Evolutionary conservation across 306 rosid genomes (phyloP), one percentile per base, ranked within the genome.

Genomic region (Acacia acuminata): DNA sequence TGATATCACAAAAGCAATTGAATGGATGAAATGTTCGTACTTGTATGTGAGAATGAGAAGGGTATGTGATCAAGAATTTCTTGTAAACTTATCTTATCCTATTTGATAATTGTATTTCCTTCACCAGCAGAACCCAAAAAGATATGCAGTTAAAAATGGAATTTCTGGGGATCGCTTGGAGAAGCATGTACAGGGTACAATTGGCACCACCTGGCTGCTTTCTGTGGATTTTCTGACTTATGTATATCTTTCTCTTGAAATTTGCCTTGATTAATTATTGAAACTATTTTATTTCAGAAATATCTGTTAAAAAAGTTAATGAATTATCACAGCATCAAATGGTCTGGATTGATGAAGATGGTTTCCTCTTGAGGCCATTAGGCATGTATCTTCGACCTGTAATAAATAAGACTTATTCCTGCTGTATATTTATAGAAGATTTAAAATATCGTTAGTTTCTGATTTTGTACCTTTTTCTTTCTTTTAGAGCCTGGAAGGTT

Each of bases 301-400:
- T 93, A 77, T 93, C 98, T 77, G 83, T 95, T 74, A 87, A 90
- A 90, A 92, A 93, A 87, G 93, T 93, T 51, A 92, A 92, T 5
- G 99, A 95, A 82, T 90, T 95, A 78, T 89, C 99, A 10, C 90
- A 25, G 71, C 87, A 88, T 86, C 92, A 92, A 84, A 74, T 95
- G 96, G 88, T 93, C 86, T 90, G 96, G 99, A 87, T 93, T 70
- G 99, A 95, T 78, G 98, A 92, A 86, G 99, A 95, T 85, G 96
- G 99, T 83, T 95, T 93, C 84, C 94, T 95, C 81, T 88, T 95
- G 87, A 92, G 92, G 86, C 96, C 98, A 70, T 87, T 92, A 92
- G 99, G 99, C 93, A 90, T 67, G 27, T 65, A 47, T 74, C 67
- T 76, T 77, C 61, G 36, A 71, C 25, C 48, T 65, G 42, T 38